These are phyloP conservation scores for Pestalotiopsis sp. DNA, from an alignment of 2,329 filamentous ascomycete species.

Conservation along the genomic window DNA sequence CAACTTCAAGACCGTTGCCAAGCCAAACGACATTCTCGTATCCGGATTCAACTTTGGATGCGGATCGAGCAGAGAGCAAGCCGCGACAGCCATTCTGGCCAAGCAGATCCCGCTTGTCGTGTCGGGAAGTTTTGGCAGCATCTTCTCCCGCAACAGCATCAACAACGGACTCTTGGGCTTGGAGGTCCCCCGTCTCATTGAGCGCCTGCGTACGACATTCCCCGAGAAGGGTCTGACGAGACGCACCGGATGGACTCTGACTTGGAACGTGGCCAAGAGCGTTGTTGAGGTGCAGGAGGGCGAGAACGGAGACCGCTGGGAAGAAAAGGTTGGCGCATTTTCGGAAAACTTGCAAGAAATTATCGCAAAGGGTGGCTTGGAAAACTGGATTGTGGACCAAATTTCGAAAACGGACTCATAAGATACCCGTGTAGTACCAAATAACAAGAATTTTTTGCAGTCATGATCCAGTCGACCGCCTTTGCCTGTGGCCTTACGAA, in stretches of 20 bases:
- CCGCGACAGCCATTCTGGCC: constrained; percentile 83
- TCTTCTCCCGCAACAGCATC: constrained; percentile 77
- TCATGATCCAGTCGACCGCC: no score
- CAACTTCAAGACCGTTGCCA: constrained; percentile 64
- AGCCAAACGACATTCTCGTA: constrained; percentile 78
- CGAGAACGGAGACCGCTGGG: constrained; percentile 68
- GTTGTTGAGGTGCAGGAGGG: constrained; percentile 73
- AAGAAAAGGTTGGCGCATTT: constrained; percentile 78
- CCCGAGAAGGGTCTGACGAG: constrained; percentile 57
- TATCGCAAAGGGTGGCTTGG: constrained; percentile 74
- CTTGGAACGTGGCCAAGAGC: constrained; percentile 77
- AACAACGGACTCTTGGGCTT: constrained; percentile 77
- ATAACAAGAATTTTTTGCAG: no score
- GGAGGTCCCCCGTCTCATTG: constrained; percentile 68
- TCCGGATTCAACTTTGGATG: constrained; percentile 88
- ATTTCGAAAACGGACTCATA: constrained; percentile 39
- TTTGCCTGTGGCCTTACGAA: no score
- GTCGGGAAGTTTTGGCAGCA: constrained; percentile 80
- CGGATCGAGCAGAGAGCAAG: constrained; percentile 80
- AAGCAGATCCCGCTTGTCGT: constrained; percentile 81
- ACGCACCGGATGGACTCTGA: constrained; percentile 80
- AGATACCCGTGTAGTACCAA: background rate
- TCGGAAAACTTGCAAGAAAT: constrained; percentile 87
- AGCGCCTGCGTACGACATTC: constrained; percentile 66
- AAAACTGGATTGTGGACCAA: constrained; percentile 79